These are phyloP conservation scores for Lasiodiplodia hormozganensis DNA, from an alignment of 2,329 filamentous ascomycete genomes.

Conservation along the genomic window DNA sequence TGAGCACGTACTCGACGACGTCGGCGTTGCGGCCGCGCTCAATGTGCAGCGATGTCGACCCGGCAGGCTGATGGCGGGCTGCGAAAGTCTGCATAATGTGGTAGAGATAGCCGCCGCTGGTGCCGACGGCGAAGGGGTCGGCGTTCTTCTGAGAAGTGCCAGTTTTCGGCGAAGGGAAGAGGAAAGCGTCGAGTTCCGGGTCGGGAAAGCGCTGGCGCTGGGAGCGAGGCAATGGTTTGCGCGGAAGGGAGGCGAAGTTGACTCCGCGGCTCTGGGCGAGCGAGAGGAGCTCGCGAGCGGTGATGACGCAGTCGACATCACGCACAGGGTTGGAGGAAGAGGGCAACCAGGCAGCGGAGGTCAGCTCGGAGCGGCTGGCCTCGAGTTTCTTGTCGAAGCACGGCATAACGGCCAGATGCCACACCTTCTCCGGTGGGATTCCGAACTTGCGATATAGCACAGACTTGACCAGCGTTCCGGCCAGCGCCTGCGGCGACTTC, in stretches of 20 bases:
- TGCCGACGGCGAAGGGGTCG: slow-evolving; percentile 66
- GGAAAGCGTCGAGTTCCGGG: slow-evolving; percentile 69
- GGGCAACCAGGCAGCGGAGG: slow-evolving; percentile 73
- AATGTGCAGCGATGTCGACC: slow-evolving; percentile 70
- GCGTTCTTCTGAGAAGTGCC: slow-evolving; percentile 39
- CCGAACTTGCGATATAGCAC: slow-evolving; percentile 75
- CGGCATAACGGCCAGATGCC: slow-evolving; percentile 96
- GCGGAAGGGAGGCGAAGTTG: slow-evolving; percentile 75
- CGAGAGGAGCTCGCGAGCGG: slow-evolving; percentile 91
- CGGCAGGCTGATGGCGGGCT: slow-evolving; percentile 65
- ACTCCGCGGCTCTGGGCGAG: slow-evolving; percentile 82
- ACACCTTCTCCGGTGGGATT: slow-evolving; percentile 80
- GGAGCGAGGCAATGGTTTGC: slow-evolving; percentile 57
- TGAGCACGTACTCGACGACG: slow-evolving; percentile 84
- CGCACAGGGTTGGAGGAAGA: slow-evolving; percentile 57
- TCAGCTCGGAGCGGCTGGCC: slow-evolving; percentile 90
- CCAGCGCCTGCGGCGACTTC: slow-evolving; percentile 92
- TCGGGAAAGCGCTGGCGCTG: slow-evolving; percentile 74
- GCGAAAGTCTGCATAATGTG: slow-evolving; percentile 82
- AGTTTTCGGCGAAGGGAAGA: slow-evolving; percentile 67
- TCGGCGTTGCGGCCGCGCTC: slow-evolving; percentile 86
- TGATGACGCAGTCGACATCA: slow-evolving; percentile 98
- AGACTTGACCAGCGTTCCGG: slow-evolving; percentile 89
- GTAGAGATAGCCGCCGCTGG: slow-evolving; percentile 87
- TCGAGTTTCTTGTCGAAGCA: slow-evolving; percentile 99